These are phyloP conservation scores for Teunomyces barrocoloradensis DNA, from an alignment of 805 yeast genomes.

Conservation along the genomic window DNA sequence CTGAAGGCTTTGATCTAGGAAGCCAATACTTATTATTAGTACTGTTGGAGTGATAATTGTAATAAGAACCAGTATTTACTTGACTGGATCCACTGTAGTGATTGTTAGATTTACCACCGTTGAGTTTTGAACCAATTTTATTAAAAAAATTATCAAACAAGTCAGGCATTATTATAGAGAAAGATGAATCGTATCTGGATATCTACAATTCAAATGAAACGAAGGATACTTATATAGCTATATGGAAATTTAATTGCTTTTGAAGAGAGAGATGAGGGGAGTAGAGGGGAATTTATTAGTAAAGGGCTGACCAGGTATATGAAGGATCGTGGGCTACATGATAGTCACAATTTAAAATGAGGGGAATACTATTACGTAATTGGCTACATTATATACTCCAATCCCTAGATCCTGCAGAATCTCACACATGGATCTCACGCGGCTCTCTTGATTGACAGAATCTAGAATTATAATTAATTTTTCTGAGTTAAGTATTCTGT, in stretches of 20 bases:
- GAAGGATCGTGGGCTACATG: not conserved
- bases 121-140: conserved; percentile 27
- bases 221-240: not conserved
- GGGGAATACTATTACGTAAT: not conserved
- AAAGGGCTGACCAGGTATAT: conserved; percentile 2
- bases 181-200: not conserved
- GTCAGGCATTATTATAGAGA: conserved; percentile 25
- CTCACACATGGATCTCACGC: too few species aligned
- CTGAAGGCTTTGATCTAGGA: conserved; percentile 16
- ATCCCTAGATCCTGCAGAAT: too few species aligned
- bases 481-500: too few species aligned
- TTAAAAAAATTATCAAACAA: conserved; percentile 39
- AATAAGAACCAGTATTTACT: conserved; percentile 37
- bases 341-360: not conserved
- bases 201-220: not conserved
- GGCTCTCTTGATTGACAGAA: too few species aligned
- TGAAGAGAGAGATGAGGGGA: not conserved
- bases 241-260: not conserved
- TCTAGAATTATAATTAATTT: too few species aligned
- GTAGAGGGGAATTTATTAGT: not conserved
- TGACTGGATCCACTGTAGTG: conserved; percentile 31
- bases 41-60: conserved; percentile 33
- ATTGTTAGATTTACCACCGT: conserved; percentile 33
- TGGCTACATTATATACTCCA: not conserved
- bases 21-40: conserved; percentile 42